Base-by-base conservation (phyloP, 768 basidiomycete genomes). In the Hericium alpestre region DNA sequence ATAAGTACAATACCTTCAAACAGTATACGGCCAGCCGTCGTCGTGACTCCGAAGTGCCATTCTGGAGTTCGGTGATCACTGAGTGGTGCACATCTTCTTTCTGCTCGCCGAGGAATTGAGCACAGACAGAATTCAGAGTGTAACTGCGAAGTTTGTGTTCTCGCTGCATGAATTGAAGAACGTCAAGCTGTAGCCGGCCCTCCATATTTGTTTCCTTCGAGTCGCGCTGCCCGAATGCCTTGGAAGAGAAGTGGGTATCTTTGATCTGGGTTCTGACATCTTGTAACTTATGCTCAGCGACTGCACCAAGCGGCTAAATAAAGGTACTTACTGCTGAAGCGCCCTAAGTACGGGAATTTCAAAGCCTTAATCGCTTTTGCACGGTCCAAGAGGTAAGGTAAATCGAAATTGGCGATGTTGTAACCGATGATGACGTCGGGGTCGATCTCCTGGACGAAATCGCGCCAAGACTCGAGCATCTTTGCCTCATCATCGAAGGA, bases 81-180 rank as follows among this genome's bases (percentile, higher is more conserved):
- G 95, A 98, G 67, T 98, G 86, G 65, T 98, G 96, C 18, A 99
- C 96, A 61, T 99, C 96, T 69, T 99, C 96, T 69, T 99, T 99
- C 70, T 99, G 96, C 70, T 99, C 96, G 27, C 93, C 94, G 3
- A 99, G 76, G 70, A 99, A 99, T 64, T 95, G 90, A 1, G 96
- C 88, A 66, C 96, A 99, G 56, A 99, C 96, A 4, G 96, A 88
- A 70, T 99, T 99, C 63, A 99, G 84, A 3, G 95, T 92, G 69
- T 99, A 99, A 64, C 90, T 93, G 9, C 96, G 86, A 5, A 99
- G 74, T 67, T 98, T 99, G 74, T 97, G 89, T 70, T 99, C 96
- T 61, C 96, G 83, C 66, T 98, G 95, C 93, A 99, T 98, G 68
- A 91, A 93, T 64, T 97, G 93, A 38, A 99, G 79, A 15, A 99